These are phyloP conservation scores for Somion occarium DNA, from an alignment of 1,284 basidiomycete genomes.

Conservation along the genomic window DNA sequence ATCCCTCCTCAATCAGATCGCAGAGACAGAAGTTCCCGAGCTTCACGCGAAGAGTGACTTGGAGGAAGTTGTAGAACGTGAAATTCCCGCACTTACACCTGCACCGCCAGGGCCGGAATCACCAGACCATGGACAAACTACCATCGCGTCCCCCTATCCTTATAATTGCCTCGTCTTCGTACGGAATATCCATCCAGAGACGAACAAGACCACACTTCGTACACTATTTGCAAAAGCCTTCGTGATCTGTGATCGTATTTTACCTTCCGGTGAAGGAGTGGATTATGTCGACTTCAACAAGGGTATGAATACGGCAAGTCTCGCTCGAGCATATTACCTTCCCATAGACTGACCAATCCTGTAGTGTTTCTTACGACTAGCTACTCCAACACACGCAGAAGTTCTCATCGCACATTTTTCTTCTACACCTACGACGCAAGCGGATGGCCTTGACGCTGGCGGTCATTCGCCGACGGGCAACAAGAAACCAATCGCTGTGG, in stretches of 20 bases:
- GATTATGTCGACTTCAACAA: slow-evolving; percentile 78
- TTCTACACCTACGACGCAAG: slow-evolving; percentile 34
- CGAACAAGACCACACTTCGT: slow-evolving; percentile 75
- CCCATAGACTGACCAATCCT: neutral
- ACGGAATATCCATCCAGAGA: slow-evolving; percentile 62
- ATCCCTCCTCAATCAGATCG: slow-evolving; percentile 41
- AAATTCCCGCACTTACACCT: neutral
- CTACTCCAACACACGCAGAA: slow-evolving; percentile 42
- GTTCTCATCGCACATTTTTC: slow-evolving; percentile 44
- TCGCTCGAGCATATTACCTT: neutral
- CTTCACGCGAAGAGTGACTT: neutral
- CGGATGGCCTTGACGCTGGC: slow-evolving; percentile 31
- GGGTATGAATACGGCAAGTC: slow-evolving; percentile 64
- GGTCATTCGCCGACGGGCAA: neutral
- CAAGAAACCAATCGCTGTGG: slow-evolving; percentile 35
- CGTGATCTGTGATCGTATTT: slow-evolving; percentile 9
- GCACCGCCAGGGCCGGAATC: neutral
- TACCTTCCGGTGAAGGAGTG: slow-evolving; percentile 30
- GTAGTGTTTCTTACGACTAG: slow-evolving; percentile 71
- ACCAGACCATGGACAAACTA: slow-evolving; percentile 6
- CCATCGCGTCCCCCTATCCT: slow-evolving; percentile 44
- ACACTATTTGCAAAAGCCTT: slow-evolving; percentile 47
- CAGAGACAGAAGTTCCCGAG: neutral
- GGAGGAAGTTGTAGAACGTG: neutral
- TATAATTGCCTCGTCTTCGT: slow-evolving; percentile 62